phyloP scores from a whole-genome alignment of 345 rosid genomes.

The Lumnitzera racemosa region DNA sequence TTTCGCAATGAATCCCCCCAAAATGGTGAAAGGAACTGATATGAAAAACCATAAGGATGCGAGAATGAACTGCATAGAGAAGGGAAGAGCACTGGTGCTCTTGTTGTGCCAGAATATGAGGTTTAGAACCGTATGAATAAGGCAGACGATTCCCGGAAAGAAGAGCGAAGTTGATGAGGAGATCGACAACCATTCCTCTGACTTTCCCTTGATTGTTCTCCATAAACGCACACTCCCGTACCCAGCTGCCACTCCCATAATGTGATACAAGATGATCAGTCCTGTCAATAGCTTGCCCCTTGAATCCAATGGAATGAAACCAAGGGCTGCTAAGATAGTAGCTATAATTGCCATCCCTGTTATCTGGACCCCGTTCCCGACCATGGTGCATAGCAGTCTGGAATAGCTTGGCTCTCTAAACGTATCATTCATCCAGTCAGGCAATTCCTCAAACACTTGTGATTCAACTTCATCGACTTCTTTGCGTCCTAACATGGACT shows the following conservation, averaged over 20 bases:
- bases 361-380: neutral
- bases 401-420: slow-evolving; percentile 5
- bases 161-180: slow-evolving; percentile 2
- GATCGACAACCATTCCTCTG: slow-evolving; percentile 8
- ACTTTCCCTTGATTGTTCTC: slow-evolving; percentile 11
- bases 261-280: neutral
- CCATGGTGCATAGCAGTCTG: slow-evolving; percentile 11
- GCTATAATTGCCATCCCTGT: no score
- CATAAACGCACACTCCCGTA: neutral
- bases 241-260: slow-evolving; percentile 3
- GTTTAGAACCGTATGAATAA: neutral
- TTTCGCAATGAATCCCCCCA: slow-evolving; percentile 10
- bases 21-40: slow-evolving; percentile 1
- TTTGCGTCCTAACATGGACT: slow-evolving; percentile 18
- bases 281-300: slow-evolving; percentile 2
- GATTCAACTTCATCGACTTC: slow-evolving; percentile 71
- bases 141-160: slow-evolving; percentile 10
- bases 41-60: slow-evolving; percentile 8
- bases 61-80: neutral
- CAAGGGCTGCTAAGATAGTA: no score
- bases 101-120: neutral
- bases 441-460: slow-evolving; percentile 64
- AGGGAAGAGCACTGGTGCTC: slow-evolving; percentile 1
- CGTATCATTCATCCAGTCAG: slow-evolving; percentile 25
- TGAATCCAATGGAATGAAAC: neutral